Evolutionary conservation across 768 basidiomycete genomes (phyloP), one percentile per base, ranked within the genome.

Genomic region (Leccinum aurantiacum): DNA sequence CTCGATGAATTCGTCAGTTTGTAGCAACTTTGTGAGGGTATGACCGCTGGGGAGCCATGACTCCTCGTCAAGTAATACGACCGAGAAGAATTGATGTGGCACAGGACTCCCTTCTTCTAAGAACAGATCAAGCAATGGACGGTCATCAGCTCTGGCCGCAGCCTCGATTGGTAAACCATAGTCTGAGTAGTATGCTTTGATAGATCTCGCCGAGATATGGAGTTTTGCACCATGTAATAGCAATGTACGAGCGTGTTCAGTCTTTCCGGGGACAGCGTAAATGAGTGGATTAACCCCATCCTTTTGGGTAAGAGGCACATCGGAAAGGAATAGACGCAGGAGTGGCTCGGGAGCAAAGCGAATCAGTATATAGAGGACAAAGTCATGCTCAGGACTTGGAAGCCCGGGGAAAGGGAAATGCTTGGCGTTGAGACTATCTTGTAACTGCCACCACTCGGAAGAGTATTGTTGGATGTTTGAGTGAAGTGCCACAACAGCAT

Each of bases 321-420:
- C 8, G 9, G 8, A 8, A 44, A 44, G n/a, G n/a, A 44, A n/a
- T 44, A 44, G 17, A 19, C n/a, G 3, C 41, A 44, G 41, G 41
- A 38, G 38, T 6, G 38, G 41, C n/a, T 44, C n/a, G 3, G n/a
- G 41, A 44, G 41, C 41, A 44, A 9, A 44, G 4, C 2, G 8
- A 10, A 44, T 10, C 8, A 44, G n/a, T 9, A 44, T 19, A n/a
- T 2, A 44, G n/a, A 44, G n/a, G 8, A 44, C 41, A 44, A 44
- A 44, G n/a, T 44, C 41, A 44, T 44, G 6, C 41, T 19, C n/a
- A n/a, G 10, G 41, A 19, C 41, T 9, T 9, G 41, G 38, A 6
- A 38, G 2, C 22, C 22, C 0, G 11, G 35, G 2, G 3, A 37
- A 1, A 15, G 1, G 15, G 13, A 0, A 6, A 14, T 6, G 6